Percentiles rank a stretch among this genome's conserved stretches.
phyloP scores from a whole-genome alignment of 495 filamentous ascomycete species.

The Aeminium ludgeri region DNA sequence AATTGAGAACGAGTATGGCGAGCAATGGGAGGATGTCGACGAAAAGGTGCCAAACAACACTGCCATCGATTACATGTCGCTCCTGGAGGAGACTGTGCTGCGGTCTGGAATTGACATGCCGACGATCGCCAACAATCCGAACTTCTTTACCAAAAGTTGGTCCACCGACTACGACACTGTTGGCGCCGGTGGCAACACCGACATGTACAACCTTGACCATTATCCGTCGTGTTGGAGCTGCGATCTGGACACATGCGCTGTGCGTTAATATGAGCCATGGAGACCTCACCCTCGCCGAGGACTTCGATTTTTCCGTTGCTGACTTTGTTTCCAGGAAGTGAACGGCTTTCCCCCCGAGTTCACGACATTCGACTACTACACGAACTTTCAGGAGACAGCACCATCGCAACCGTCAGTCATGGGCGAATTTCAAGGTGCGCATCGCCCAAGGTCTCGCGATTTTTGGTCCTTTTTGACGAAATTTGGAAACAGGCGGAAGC shows the following conservation, averaged over 20 bases:
- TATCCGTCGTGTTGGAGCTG: slow-evolving; percentile 50
- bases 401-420: slow-evolving; percentile 40
- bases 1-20: slow-evolving; percentile 45
- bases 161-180: slow-evolving; percentile 29
- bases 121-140: slow-evolving; percentile 36
- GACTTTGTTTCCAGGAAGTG: no score
- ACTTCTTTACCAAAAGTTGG: slow-evolving; percentile 28
- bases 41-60: slow-evolving; percentile 31
- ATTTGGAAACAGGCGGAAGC: slow-evolving; percentile 25
- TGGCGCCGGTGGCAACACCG: slow-evolving; percentile 37
- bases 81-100: slow-evolving; percentile 33
- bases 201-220: slow-evolving; percentile 39
- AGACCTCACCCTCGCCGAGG: slow-evolving; percentile 31
- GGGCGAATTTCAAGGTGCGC: slow-evolving; percentile 41
- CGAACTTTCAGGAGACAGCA: slow-evolving; percentile 29
- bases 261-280: no score
- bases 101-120: slow-evolving; percentile 39
- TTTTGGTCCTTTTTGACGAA: no score
- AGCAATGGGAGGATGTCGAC: slow-evolving; percentile 33
- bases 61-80: slow-evolving; percentile 39
- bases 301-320: no score
- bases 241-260: slow-evolving; percentile 30
- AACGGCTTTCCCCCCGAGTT: slow-evolving; percentile 35
- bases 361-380: slow-evolving; percentile 31
- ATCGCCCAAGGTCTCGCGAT: no score